Evolutionary conservation across 106 monocot species (phyloP), one percentile per base, ranked within the genome.

Genomic region (Dendrobium huoshanense): DNA sequence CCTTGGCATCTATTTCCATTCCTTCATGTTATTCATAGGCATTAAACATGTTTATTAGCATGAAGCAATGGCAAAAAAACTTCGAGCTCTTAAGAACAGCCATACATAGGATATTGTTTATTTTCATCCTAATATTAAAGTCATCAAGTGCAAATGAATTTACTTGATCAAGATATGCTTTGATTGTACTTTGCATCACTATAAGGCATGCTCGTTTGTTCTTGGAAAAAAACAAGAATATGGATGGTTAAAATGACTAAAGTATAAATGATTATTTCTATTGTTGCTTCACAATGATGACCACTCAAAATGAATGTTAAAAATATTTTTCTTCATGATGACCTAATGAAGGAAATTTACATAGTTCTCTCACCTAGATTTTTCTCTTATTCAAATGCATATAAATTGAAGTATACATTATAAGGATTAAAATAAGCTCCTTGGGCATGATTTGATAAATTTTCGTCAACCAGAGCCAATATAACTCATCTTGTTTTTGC

Each of bases 1-100:
- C 16, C 27, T 80, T 80, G 48, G 54, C 47, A 20, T 31, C 72
- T 75, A 75, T 75, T 75, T 25, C 1, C 15, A 61, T 75, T 74
- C 55, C 75, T 20, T 22, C 55, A 41, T 81, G 8, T 43, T 81
- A 81, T 48, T 54, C 25, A 41, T 10, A 81, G 58, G 81, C 75
- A 18, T 25, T 1, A 41, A 74, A 41, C 73, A 81, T 75, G 75
- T 40, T n/a, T 81, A 40, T 75, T 75, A 37, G 75, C 25, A 49
- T n/a, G 9, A 75, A 41, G 55, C 55, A 37, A 37, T 81, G 78
- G 25, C 19, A 20, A 58, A 70, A 59, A n/a, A 81, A 75, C 67
- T 72, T 79, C 64, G 16, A 3, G 29, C 45, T 42, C 49, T 49
- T 80, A 19, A 73, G 37, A 8, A 80, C 8, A 80, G 47, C 55